Base-by-base conservation (phyloP, 371 early-diverging fungal genomes). In the Mortierella sp. region DNA sequence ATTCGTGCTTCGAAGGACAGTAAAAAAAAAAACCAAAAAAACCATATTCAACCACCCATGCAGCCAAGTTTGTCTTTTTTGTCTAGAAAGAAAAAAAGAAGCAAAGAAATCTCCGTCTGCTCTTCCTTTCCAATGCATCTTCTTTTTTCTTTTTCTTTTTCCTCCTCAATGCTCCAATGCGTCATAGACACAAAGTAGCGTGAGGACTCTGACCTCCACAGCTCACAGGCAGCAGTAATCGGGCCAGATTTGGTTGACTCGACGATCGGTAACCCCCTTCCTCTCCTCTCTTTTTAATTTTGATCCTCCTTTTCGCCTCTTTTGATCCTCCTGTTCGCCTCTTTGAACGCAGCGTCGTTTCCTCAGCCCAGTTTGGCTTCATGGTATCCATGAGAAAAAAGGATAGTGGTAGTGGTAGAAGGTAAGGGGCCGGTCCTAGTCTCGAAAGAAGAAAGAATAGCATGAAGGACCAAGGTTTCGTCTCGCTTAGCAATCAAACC, bases 41-140 rank as follows among this genome's bases (percentile, higher is more conserved):
- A 60, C 60, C 60, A 60, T 32, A 5, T 32, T 5, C 32, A 60
- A 29, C 7, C 18, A 72, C 2, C 32, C 4, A 63, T 63, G 60
- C 60, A 60, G 29, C 18, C 18, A 32, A 35, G 35, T 35, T 3
- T 16, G 63, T 32, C 32, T 63, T 7, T 63, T 35, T 63, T 35
- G 63, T 63, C 63, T 63, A 63, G 63, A 63, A 16, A 18, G 18
- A 35, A 63, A 35, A 63, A 63, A 51, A 74, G 4, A n/a, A 35
- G 4, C 21, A 63, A 63, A 8, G 5, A 21, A 51, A 32, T 5
- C 63, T 35, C 35, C 51, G 21, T 51, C 51, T 51, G 21, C 51
- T 51, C 51, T 51, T 43, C 70, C 32, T 38, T 7, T 32, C 63
- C 60, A 6, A 63, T 63, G 32, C 63, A 18, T 16, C 35, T 60